These are phyloP conservation scores for Fusarium bulbicola DNA, from an alignment of 2,329 filamentous ascomycete species.

Conservation along the genomic window DNA sequence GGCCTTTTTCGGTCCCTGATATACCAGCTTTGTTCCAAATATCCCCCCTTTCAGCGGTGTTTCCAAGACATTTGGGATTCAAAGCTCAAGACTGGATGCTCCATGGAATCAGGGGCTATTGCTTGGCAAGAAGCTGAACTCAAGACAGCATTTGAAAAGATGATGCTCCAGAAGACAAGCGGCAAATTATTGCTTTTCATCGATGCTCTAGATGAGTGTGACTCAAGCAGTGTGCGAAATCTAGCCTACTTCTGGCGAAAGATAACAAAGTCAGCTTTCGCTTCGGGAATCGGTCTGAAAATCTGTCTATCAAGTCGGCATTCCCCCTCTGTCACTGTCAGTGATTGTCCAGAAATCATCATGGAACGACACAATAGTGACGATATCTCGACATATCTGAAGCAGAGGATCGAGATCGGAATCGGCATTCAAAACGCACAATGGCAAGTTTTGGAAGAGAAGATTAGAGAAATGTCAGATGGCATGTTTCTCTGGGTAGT, in stretches of 20 bases:
- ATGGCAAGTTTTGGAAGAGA: not conserved
- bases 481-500: not conserved
- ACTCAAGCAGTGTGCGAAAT: not conserved
- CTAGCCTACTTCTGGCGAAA: not conserved
- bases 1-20: not conserved
- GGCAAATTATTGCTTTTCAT: rapidly evolving
- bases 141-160: rapidly evolving
- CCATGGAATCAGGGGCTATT: rapidly evolving
- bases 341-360: not conserved
- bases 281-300: not conserved
- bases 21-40: not conserved
- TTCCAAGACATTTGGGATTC: not conserved
- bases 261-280: not conserved
- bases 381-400: not conserved
- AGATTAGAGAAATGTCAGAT: not conserved
- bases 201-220: not conserved
- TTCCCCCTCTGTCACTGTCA: not conserved
- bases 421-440: rapidly evolving
- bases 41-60: rapidly evolving
- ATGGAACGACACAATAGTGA: not conserved
- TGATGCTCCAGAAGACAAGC: rapidly evolving
- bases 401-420: not conserved
- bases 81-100: not conserved
- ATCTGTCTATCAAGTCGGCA: not conserved
- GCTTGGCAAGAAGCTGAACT: not conserved